Evolutionary conservation across 495 filamentous ascomycete species (phyloP), one percentile per base, ranked within the genome.

Genomic region (Rhypophila decipiens): DNA sequence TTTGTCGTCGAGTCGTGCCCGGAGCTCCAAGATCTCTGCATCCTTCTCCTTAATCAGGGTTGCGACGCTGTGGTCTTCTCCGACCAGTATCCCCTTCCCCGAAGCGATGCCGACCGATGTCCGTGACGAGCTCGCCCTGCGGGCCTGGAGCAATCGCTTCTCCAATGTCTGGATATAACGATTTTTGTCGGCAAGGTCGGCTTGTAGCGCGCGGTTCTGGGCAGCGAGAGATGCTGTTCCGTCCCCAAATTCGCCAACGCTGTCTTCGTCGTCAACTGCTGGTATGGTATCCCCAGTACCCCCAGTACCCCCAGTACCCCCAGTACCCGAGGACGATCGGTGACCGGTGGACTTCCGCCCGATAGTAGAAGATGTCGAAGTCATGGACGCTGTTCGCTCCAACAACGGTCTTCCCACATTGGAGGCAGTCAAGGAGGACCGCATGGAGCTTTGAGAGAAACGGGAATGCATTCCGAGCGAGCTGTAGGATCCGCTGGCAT

Each of bases 161-260:
- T 98, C 93, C 2, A 98, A 71, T 0, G 91, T 96, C 21, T 84
- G 77, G 52, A 97, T 96, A 62, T 98, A 98, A 35, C 94, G 87
- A 53, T 94, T 96, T 69, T 95, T 96, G 67, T 97, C 94, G 10
- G 75, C 76, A 8, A 98, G 78, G 65, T 97, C 93, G n/a, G 89
- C 84, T 63, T 94, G 94, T 31, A 98, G 71, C 1, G 93, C 87
- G 29, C 83, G 78, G 47, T 95, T 85, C 57, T 96, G 94, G 18
- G 85, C 77, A 35, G 85, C 74, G 24, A 89, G 70, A 22, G 84
- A 84, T 2, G 94, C 93, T 24, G 77, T 87, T 2, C 93, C 93
- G 57, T 96, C 88, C 18, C 86, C 89, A 60, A 85, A 91, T 61
- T 95, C 88, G 33, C 85, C 74, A 3, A 75, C 64, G 50, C 88